Evolutionary conservation across 2,329 filamentous ascomycete genomes (phyloP).

Genomic region (Talaromyces piceae): DNA sequence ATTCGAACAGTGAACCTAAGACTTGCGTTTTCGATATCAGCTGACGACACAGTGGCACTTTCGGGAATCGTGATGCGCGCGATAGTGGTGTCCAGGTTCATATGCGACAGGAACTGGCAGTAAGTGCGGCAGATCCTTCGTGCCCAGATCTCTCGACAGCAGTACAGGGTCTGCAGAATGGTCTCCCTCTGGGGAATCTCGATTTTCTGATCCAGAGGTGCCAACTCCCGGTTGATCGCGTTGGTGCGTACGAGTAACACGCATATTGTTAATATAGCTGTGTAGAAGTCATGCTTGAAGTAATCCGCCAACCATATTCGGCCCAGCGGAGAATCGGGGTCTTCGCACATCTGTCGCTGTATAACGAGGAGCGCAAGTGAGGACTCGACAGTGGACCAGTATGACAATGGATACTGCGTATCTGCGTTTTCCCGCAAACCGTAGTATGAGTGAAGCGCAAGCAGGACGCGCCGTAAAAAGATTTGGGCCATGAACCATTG

Average conservation of each 20-base stretch:
- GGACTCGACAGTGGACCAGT: slow-evolving; percentile 26
- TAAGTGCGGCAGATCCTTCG: slow-evolving; percentile 33
- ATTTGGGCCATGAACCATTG: slow-evolving; percentile 18
- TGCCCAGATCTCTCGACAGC: slow-evolving; percentile 34
- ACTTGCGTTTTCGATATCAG: not conserved
- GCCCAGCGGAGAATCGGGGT: slow-evolving; percentile 7
- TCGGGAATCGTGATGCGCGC: not conserved
- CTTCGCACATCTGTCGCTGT: slow-evolving; percentile 19
- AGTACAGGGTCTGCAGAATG: slow-evolving; percentile 14
- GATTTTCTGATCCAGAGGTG: slow-evolving; percentile 2
- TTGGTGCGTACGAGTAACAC: slow-evolving; percentile 13
- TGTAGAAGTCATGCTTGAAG: slow-evolving; percentile 17
- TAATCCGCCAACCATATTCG: slow-evolving; percentile 14
- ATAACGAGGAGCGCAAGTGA: slow-evolving; percentile 23
- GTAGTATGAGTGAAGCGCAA: slow-evolving; percentile 21
- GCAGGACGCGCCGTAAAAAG: slow-evolving; percentile 21
- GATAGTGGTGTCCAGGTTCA: slow-evolving; percentile 10
- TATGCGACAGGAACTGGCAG: slow-evolving; percentile 10
- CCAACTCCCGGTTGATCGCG: slow-evolving; percentile 6
- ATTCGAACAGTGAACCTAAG: slow-evolving; percentile 4
- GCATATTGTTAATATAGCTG: slow-evolving; percentile 15
- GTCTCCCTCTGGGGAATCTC: slow-evolving; percentile 14
- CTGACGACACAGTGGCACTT: not conserved
- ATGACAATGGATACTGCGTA: slow-evolving; percentile 19
- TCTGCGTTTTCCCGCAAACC: slow-evolving; percentile 17